These are phyloP conservation scores for Bromus sterilis DNA, from an alignment of 176 grass and related monocot genomes.

Conservation along the genomic window DNA sequence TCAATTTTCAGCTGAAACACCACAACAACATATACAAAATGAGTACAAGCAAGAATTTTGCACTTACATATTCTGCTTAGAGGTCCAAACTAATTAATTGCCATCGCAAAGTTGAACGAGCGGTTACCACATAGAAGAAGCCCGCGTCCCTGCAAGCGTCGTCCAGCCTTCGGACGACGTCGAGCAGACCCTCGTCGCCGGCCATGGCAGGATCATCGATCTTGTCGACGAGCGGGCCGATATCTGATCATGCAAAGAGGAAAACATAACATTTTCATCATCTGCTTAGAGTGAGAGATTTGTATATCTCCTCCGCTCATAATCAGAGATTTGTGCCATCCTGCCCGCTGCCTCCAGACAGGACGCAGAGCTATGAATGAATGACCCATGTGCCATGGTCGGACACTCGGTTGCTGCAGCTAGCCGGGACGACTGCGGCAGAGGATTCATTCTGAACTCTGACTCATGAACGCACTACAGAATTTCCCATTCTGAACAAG, in stretches of 20 bases:
- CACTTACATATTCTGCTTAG: background rate
- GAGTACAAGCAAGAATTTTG: background rate
- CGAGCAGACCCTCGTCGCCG: constrained; percentile 31
- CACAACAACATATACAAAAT: background rate
- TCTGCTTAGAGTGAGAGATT: too few relatives aligned
- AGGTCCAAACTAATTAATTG: background rate
- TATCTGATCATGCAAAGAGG: constrained; percentile 33
- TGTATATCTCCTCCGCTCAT: too few relatives aligned
- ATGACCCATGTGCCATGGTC: too few relatives aligned
- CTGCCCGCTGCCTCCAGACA: too few relatives aligned
- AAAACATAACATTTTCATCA: background rate
- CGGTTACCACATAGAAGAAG: constrained; percentile 96
- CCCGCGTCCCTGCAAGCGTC: constrained; percentile 71
- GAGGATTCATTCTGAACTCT: too few relatives aligned
- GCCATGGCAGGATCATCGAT: constrained; percentile 59
- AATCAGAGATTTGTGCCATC: too few relatives aligned
- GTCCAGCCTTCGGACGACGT: constrained; percentile 56
- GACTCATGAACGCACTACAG: too few relatives aligned
- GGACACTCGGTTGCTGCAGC: too few relatives aligned
- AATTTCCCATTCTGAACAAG: background rate
- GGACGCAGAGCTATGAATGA: too few relatives aligned
- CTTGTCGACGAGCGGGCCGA: constrained; percentile 58
- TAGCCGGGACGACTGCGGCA: too few relatives aligned
- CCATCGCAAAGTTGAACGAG: background rate
- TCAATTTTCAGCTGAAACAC: background rate